phyloP scores from a whole-genome alignment of 2,329 filamentous ascomycete genomes.

The Sporothrix sp. region DNA sequence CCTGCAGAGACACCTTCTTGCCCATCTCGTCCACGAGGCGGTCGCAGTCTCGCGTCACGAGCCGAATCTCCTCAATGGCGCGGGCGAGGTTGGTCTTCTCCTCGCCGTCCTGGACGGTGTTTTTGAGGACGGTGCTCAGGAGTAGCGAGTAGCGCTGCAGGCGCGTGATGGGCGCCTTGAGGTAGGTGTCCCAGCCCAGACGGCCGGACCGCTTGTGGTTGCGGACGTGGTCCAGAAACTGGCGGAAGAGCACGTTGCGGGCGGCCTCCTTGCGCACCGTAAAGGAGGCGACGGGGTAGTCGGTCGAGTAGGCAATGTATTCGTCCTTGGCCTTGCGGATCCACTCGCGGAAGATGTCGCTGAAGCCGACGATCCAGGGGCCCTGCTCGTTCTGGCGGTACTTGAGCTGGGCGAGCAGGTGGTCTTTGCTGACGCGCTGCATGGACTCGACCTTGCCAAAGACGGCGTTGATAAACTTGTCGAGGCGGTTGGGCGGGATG shows the following conservation, averaged over 20 bases:
- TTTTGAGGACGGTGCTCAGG: slow-evolving; percentile 71
- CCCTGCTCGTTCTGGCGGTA: slow-evolving; percentile 96
- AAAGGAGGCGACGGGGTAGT: slow-evolving; percentile 75
- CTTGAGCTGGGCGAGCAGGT: slow-evolving; percentile 85
- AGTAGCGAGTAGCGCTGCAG: slow-evolving; percentile 84
- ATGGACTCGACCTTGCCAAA: slow-evolving; percentile 88
- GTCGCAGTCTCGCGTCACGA: slow-evolving; percentile 84
- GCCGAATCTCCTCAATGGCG: slow-evolving; percentile 85
- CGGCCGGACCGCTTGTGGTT: slow-evolving; percentile 71
- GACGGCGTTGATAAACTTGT: slow-evolving; percentile 72
- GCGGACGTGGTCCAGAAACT: slow-evolving; percentile 73
- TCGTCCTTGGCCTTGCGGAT: slow-evolving; percentile 83
- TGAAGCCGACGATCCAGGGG: slow-evolving; percentile 87
- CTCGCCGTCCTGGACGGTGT: slow-evolving; percentile 73
- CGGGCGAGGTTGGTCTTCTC: slow-evolving; percentile 77
- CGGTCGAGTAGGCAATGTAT: slow-evolving; percentile 86
- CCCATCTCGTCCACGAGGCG: slow-evolving; percentile 84
- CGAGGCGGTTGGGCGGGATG: slow-evolving; percentile 65
- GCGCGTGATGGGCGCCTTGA: slow-evolving; percentile 87
- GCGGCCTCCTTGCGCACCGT: slow-evolving; percentile 76
- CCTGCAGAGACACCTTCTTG: slow-evolving; percentile 80
- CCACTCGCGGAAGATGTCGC: slow-evolving; percentile 97
- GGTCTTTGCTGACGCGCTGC: slow-evolving; percentile 84
- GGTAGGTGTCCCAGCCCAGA: slow-evolving; percentile 86
- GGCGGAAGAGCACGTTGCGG: slow-evolving; percentile 73